Percentiles rank a stretch among this genome's conserved stretches.
Conservation (phyloP, 2,329 filamentous ascomycete species). For the Lomentospora prolificans region DNA sequence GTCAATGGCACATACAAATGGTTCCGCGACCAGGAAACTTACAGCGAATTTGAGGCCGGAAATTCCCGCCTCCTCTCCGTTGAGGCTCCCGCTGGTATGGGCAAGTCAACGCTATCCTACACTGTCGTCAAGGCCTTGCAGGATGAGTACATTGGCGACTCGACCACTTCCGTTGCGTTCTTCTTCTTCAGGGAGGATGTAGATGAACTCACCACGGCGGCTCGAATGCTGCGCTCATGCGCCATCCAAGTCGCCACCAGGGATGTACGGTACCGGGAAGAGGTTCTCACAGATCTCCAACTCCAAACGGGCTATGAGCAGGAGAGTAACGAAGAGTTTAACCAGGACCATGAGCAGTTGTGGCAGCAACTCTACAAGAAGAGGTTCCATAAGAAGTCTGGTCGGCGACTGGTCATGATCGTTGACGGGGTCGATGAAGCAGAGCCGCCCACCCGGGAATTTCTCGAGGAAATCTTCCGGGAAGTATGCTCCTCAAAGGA, state of each 20-base stretch:
- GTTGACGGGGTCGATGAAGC: slow-evolving; percentile 5
- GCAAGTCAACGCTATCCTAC: slow-evolving; percentile 23
- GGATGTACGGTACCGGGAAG: slow-evolving; percentile 19
- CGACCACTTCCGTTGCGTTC: slow-evolving; percentile 17
- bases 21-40: slow-evolving; percentile 21
- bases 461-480: not conserved
- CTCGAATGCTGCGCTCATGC: slow-evolving; percentile 1
- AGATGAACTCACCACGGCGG: not conserved
- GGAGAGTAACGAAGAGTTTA: slow-evolving; percentile 13
- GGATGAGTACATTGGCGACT: slow-evolving; percentile 10
- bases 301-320: slow-evolving; percentile 20
- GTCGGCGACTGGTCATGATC: slow-evolving; percentile 1
- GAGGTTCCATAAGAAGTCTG: slow-evolving; percentile 14
- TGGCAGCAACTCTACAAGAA: slow-evolving; percentile 14
- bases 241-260: slow-evolving; percentile 18
- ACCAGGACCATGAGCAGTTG: slow-evolving; percentile 5
- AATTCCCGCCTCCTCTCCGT: slow-evolving; percentile 18
- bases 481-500: not conserved
- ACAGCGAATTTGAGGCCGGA: slow-evolving; percentile 12
- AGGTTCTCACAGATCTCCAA: slow-evolving; percentile 15
- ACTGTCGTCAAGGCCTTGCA: slow-evolving; percentile 14
- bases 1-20: slow-evolving; percentile 21
- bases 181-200: slow-evolving; percentile 27
- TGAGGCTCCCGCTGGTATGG: slow-evolving; percentile 19
- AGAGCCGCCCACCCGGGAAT: not conserved